A percentile compares a stretch with the other conserved stretches of the same genome.
Evolutionary conservation across 331 rosid genomes (phyloP).

Genomic region (Malus hybrid): DNA sequence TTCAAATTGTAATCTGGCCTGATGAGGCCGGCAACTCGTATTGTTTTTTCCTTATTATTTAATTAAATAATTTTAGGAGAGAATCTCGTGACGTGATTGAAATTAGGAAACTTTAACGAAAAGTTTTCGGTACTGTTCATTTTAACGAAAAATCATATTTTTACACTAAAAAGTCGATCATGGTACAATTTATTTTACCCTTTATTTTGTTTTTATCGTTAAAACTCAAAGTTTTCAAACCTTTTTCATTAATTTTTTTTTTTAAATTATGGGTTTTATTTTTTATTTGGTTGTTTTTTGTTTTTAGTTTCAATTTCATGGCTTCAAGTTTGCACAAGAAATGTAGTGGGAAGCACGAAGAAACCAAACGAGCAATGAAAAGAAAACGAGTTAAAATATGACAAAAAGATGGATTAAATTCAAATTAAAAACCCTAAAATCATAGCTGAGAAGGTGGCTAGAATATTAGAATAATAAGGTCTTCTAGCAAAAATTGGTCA

Average conservation of each 20-base stretch:
- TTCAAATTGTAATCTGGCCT: background rate
- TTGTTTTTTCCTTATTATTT: background rate
- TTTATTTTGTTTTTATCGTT: too few species aligned
- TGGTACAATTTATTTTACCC: too few species aligned
- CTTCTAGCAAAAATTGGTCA: background rate
- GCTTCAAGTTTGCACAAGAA: background rate
- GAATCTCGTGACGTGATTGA: too few species aligned
- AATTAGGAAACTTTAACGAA: too few species aligned
- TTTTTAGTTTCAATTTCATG: background rate
- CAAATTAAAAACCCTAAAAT: background rate
- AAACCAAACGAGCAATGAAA: background rate
- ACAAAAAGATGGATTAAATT: background rate
- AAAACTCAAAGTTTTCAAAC: too few species aligned
- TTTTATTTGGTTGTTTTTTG: too few species aligned
- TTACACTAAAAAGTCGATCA: too few species aligned
- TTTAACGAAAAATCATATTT: too few species aligned
- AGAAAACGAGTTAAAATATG: background rate
- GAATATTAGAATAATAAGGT: background rate
- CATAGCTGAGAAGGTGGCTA: background rate
- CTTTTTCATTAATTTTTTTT: too few species aligned
- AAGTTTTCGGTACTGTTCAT: too few species aligned
- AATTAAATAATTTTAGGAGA: background rate
- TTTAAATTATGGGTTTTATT: too few species aligned
- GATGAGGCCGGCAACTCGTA: background rate
- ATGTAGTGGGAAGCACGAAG: background rate